Percentiles rank a stretch among this genome's conserved stretches.
Conservation (phyloP, 1,139 yeast species). For the Hansenula lynferdii region DNA sequence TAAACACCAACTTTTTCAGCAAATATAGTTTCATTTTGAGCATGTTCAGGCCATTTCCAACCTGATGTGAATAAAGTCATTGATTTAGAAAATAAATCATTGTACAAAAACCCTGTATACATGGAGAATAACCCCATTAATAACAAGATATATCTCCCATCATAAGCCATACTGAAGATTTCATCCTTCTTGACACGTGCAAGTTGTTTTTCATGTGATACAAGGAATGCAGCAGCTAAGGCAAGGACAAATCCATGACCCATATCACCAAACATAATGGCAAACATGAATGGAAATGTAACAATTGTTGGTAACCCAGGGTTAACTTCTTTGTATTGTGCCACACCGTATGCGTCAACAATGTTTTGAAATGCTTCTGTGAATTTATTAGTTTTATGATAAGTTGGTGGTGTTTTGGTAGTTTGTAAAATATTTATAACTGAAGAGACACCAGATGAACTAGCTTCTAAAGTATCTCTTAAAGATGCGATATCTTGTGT, state of each 20-base stretch:
- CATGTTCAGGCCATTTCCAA: conserved; percentile 84
- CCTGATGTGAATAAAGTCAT: conserved; percentile 84
- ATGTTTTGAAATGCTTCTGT: conserved; percentile 89
- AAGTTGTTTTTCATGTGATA: conserved; percentile 62
- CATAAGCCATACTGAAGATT: conserved; percentile 92
- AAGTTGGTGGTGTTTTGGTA: conserved; percentile 89
- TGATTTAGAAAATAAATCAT: conserved; percentile 87
- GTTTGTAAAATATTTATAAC: conserved; percentile 80
- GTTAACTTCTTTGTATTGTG: conserved; percentile 91
- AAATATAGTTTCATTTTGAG: conserved; percentile 53
- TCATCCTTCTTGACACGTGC: conserved; percentile 77
- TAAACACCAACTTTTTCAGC: conserved; percentile 69
- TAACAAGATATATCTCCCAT: conserved; percentile 84
- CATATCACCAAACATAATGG: conserved; percentile 97
- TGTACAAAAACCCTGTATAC: conserved; percentile 90
- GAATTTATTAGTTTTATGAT: conserved; percentile 85
- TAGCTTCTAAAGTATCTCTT: conserved; percentile 44
- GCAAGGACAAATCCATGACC: conserved; percentile 90
- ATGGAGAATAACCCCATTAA: conserved; percentile 93
- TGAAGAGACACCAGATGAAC: conserved; percentile 60
- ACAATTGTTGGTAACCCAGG: conserved; percentile 94
- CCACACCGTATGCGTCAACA: conserved; percentile 93
- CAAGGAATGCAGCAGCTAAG: conserved; percentile 66
- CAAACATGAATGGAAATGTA: conserved; percentile 98
- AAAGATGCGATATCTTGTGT: conserved; percentile 41